Percentiles rank a stretch among this genome's conserved stretches.
Evolutionary conservation across 148 eudicot genomes (phyloP).

Genomic region (Persicaria tinctoria): DNA sequence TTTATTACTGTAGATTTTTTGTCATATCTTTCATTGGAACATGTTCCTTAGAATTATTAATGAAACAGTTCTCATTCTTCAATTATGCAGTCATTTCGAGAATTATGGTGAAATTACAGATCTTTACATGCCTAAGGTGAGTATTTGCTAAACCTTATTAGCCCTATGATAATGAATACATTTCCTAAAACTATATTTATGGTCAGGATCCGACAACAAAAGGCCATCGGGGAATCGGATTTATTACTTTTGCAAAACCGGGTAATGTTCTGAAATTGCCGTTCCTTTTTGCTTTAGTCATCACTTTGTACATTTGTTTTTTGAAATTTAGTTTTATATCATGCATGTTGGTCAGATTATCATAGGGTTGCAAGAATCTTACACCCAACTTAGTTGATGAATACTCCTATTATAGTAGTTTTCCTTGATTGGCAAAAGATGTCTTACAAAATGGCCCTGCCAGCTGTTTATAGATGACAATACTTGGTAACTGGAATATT

Average conservation of each 20-base stretch:
- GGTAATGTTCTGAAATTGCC: constrained; percentile 30
- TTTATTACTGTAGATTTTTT: neutral
- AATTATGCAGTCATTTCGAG: constrained; percentile 82
- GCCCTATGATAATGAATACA: neutral
- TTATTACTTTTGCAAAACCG: constrained; percentile 80
- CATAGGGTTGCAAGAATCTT: too few species aligned
- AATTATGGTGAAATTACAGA: constrained; percentile 85
- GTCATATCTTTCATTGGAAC: neutral
- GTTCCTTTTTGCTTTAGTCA: neutral
- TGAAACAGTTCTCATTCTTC: neutral
- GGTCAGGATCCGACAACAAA: constrained; percentile 75
- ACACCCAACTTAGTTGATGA: too few species aligned
- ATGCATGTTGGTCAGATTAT: neutral
- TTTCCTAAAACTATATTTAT: neutral
- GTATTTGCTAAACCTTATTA: neutral
- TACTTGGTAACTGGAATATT: too few species aligned
- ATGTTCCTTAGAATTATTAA: neutral
- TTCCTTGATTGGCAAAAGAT: too few species aligned
- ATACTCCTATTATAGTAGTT: too few species aligned
- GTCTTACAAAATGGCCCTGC: too few species aligned
- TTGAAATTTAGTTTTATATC: neutral
- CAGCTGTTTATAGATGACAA: too few species aligned
- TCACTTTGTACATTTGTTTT: neutral
- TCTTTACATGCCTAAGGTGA: constrained; percentile 96
- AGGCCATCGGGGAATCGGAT: constrained; percentile 98